Evolutionary conservation across 257 asterid genomes (phyloP).

Genomic region (Thymus mandschuricus): DNA sequence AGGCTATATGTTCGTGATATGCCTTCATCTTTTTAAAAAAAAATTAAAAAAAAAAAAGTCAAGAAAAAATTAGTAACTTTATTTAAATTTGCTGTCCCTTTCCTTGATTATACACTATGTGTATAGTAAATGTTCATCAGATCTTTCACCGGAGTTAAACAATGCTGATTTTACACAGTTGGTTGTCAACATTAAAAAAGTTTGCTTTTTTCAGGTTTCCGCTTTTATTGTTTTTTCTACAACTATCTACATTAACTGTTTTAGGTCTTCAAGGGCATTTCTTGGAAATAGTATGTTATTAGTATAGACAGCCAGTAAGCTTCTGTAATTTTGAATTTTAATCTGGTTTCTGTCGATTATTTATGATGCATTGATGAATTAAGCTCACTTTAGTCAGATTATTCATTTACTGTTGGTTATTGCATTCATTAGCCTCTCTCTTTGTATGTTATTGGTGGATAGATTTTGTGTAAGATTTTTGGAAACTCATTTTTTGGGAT

Average conservation of each 20-base stretch:
- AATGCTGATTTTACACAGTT: background rate
- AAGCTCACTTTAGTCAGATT: background rate
- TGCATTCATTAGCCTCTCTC: constrained; percentile 1
- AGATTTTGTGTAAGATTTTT: background rate
- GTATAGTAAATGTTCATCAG: constrained; percentile 18
- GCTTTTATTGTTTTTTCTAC: constrained; percentile 14
- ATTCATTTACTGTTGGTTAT: constrained; percentile 1
- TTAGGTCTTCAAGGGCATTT: background rate
- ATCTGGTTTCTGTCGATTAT: constrained; percentile 1
- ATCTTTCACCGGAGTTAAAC: constrained; percentile 8
- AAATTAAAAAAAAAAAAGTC: no score
- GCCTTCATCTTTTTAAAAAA: background rate
- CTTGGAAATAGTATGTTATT: background rate
- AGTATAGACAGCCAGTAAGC: background rate
- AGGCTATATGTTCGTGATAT: background rate
- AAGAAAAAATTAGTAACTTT: background rate
- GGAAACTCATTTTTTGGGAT: background rate
- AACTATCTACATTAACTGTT: background rate
- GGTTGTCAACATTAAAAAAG: constrained; percentile 20
- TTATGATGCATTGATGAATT: background rate
- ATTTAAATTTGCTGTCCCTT: constrained; percentile 8
- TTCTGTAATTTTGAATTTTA: background rate
- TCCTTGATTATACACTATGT: constrained; percentile 5
- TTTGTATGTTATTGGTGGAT: background rate
- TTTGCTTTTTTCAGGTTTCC: constrained; percentile 9